These are phyloP conservation scores for Cucurbita ficifolia DNA, from an alignment of 306 rosid species.

Conservation along the genomic window DNA sequence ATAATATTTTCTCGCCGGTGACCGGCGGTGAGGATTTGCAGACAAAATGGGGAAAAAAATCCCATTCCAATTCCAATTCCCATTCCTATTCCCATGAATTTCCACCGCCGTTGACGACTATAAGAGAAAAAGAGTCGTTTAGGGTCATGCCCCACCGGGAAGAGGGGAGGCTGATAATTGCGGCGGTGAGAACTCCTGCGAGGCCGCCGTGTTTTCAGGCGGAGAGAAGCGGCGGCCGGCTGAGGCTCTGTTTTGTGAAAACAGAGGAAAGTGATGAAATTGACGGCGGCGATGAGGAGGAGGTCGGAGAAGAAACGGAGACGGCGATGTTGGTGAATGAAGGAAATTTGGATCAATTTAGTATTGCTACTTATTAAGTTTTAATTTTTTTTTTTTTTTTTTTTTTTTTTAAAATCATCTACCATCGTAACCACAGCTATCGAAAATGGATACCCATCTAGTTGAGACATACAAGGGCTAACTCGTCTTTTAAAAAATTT, in stretches of 20 bases:
- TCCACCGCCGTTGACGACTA: slow-evolving; percentile 97
- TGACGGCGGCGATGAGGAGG: slow-evolving; percentile 6
- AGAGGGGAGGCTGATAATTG: slow-evolving; percentile 56
- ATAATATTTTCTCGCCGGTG: slow-evolving; percentile 22
- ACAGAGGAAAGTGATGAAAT: slow-evolving; percentile 14
- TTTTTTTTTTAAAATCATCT: background rate
- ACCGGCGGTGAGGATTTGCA: slow-evolving; percentile 7
- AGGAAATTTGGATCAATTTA: background rate
- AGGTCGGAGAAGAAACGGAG: background rate
- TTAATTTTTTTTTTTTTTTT: background rate
- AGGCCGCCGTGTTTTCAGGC: slow-evolving; percentile 36
- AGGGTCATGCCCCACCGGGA: slow-evolving; percentile 57
- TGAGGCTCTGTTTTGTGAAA: slow-evolving; percentile 40
- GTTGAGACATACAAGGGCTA: too few relatives aligned
- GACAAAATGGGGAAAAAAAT: slow-evolving; percentile 18
- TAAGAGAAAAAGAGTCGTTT: slow-evolving; percentile 48
- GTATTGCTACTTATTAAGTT: background rate
- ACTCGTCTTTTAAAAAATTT: too few relatives aligned
- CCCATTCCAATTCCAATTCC: background rate
- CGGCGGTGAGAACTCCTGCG: slow-evolving; percentile 40
- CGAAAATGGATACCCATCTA: too few relatives aligned
- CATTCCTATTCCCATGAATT: slow-evolving; percentile 21
- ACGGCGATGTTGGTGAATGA: background rate
- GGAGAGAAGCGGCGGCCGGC: slow-evolving; percentile 73
- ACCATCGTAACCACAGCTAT: too few relatives aligned